These are phyloP conservation scores for Aureobasidium sp. DNA, from an alignment of 2,329 filamentous ascomycete species.

Conservation along the genomic window DNA sequence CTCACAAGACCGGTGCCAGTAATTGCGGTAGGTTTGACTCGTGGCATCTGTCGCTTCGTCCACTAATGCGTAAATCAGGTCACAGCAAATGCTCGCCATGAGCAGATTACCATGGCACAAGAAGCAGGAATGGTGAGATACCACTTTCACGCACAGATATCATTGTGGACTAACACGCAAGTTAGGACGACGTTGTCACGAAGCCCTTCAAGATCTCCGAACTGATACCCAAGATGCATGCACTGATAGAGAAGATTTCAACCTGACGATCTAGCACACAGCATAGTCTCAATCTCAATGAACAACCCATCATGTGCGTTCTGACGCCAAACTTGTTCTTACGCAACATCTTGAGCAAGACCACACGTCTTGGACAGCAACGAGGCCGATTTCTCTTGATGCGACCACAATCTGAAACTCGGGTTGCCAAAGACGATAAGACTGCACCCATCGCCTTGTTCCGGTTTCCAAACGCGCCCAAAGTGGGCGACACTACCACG, in stretches of 20 bases:
- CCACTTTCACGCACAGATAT: not conserved
- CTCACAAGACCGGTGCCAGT: conserved; percentile 62
- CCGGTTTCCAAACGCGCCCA: too few species aligned
- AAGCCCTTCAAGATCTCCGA: conserved; percentile 19
- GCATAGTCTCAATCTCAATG: not conserved
- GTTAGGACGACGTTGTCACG: conserved; percentile 14
- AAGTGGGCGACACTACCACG: not conserved
- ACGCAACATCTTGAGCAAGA: not conserved
- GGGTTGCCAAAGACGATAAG: too few species aligned
- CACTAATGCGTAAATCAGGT: conserved; percentile 24
- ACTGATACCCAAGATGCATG: conserved; percentile 19
- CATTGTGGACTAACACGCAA: not conserved
- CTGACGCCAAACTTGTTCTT: not conserved
- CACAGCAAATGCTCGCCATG: conserved; percentile 67
- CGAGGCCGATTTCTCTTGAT: not conserved
- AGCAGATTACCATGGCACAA: conserved; percentile 65
- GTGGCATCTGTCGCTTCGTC: not conserved
- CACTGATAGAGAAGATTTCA: conserved; percentile 16
- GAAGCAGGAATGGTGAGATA: conserved; percentile 53
- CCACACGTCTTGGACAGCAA: not conserved
- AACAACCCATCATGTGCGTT: not conserved
- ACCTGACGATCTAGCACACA: not conserved
- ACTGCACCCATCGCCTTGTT: too few species aligned
- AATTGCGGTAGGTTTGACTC: conserved; percentile 54
- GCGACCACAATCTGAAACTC: too few species aligned